Conservation (phyloP, 75 land plant genomes). For the Ceratopteris richardii region DNA sequence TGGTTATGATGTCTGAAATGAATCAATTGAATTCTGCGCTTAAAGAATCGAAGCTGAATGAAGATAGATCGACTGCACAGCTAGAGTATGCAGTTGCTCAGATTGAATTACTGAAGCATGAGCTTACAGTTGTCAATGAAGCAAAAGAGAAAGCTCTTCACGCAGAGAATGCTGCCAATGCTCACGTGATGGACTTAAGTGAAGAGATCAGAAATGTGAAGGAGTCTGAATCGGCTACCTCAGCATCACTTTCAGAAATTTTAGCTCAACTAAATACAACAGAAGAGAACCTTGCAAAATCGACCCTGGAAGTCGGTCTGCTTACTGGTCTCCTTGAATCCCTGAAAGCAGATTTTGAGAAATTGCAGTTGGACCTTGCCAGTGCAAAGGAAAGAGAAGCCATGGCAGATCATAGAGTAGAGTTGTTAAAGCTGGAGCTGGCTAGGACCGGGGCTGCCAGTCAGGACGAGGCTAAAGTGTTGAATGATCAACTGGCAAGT, state of each 20-base stretch:
- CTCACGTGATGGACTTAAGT: not conserved
- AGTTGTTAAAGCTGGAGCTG: conserved; percentile 45
- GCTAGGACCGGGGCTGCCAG: conserved; percentile 39
- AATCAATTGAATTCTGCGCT: no score
- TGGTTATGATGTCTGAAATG: no score
- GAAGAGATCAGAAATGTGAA: conserved; percentile 3
- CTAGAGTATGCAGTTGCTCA: no score
- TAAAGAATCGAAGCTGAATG: no score
- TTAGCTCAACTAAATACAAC: conserved; percentile 51
- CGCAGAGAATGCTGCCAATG: conserved; percentile 3
- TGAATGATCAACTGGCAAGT: conserved; percentile 38
- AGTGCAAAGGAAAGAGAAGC: conserved; percentile 51
- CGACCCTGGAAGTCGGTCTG: conserved; percentile 44
- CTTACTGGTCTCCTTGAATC: conserved; percentile 29
- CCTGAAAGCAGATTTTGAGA: conserved; percentile 45
- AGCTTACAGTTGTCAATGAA: conserved; percentile 24
- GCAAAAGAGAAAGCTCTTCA: conserved; percentile 17
- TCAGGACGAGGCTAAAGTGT: conserved; percentile 38
- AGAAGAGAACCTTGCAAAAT: conserved; percentile 42
- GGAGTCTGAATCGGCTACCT: conserved; percentile 21
- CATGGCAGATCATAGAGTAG: conserved; percentile 42
- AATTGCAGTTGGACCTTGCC: conserved; percentile 41
- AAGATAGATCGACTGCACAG: no score
- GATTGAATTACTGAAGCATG: not conserved
- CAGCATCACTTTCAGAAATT: conserved; percentile 19